Conservation (phyloP, 2,329 filamentous ascomycete genomes). For the Remersonia thermophila region DNA sequence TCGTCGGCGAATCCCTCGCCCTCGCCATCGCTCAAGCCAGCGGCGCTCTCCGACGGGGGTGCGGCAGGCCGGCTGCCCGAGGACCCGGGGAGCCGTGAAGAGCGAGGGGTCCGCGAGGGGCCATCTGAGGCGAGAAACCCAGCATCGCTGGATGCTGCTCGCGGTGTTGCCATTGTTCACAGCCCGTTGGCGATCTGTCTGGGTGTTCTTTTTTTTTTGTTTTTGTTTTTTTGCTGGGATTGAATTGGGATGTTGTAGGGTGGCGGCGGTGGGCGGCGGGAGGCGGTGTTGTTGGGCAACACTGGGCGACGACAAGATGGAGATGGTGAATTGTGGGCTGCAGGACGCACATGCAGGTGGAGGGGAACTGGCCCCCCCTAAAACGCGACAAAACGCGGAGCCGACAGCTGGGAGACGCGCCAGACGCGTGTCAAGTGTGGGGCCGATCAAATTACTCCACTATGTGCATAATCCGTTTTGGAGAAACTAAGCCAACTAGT, state of each 20-base stretch:
- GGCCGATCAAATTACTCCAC: conserved; percentile 12
- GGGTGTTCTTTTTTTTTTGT: too few species aligned
- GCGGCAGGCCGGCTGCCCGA: conserved; percentile 41
- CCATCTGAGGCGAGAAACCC: conserved; percentile 47
- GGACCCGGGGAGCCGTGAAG: conserved; percentile 35
- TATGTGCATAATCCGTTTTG: conserved; percentile 10
- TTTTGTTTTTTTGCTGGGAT: too few species aligned
- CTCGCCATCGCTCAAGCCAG: conserved; percentile 49
- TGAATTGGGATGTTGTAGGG: too few species aligned
- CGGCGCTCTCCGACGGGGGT: conserved; percentile 51
- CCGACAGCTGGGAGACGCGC: conserved; percentile 10
- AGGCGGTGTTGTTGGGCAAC: conserved; percentile 4
- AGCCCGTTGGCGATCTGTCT: conserved; percentile 1
- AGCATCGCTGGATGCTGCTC: conserved; percentile 45
- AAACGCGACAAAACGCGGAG: conserved; percentile 19
- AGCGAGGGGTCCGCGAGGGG: conserved; percentile 33
- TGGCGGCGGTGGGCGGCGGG: neutral
- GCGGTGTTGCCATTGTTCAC: conserved; percentile 21
- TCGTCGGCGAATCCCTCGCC: conserved; percentile 52
- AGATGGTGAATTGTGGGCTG: neutral
- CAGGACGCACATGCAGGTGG: neutral
- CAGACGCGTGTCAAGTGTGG: conserved; percentile 7
- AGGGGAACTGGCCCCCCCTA: conserved; percentile 6
- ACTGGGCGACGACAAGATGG: neutral
- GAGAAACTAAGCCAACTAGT: too few species aligned